Evolutionary conservation across 192 early-diverging fungal species (phyloP).

Genomic region (Funneliformis mosseae): DNA sequence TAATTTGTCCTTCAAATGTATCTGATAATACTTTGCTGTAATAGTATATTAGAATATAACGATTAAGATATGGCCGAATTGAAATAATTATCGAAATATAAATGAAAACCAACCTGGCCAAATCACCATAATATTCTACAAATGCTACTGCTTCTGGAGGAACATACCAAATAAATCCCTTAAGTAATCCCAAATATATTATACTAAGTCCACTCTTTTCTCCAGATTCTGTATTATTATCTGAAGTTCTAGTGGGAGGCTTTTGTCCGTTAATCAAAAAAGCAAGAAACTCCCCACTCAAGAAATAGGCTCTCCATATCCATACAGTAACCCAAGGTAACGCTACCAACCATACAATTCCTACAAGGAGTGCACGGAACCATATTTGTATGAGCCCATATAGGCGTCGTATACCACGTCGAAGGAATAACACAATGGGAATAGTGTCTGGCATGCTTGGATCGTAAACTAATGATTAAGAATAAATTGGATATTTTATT

Average conservation of each 20-base stretch:
- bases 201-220: slow-evolving; percentile 30
- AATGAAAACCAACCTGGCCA: neutral
- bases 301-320: slow-evolving; percentile 85
- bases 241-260: slow-evolving; percentile 21
- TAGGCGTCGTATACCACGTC: slow-evolving; percentile 51
- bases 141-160: slow-evolving; percentile 22
- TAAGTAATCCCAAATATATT: neutral
- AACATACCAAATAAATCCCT: slow-evolving; percentile 33
- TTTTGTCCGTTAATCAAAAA: slow-evolving; percentile 42
- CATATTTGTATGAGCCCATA: slow-evolving; percentile 45
- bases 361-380: slow-evolving; percentile 66
- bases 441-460: slow-evolving; percentile 72
- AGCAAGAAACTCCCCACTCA: slow-evolving; percentile 64
- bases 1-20: slow-evolving; percentile 84
- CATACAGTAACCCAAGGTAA: slow-evolving; percentile 84
- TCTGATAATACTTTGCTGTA: slow-evolving; percentile 57
- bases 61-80: neutral
- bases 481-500: neutral
- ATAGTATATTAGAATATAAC: slow-evolving; percentile 34
- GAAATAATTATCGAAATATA: neutral
- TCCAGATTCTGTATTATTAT: neutral
- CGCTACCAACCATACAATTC: slow-evolving; percentile 74
- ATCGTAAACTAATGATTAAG: slow-evolving; percentile 54
- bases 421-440: slow-evolving; percentile 62
- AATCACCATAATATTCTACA: slow-evolving; percentile 26